Base-by-base conservation (phyloP, 345 rosid genomes). In the Anacardium occidentale region DNA sequence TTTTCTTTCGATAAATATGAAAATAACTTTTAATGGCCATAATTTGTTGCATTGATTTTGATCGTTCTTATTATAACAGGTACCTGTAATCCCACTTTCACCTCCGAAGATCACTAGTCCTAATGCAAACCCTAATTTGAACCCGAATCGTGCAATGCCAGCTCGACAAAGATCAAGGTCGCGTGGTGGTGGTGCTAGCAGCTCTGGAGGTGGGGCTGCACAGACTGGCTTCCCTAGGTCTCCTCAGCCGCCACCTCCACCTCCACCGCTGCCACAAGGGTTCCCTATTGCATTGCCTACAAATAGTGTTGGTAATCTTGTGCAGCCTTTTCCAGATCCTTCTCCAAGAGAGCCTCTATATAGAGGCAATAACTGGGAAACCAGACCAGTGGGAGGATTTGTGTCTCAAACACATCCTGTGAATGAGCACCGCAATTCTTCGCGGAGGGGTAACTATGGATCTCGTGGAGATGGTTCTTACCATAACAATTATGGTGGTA, bases 391-490 rank as follows among this genome's bases (percentile, higher is more conserved):
- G 20, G 85, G 81, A 59, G 83, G 80, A 5, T 86, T 78, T 66
- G 72, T 75, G 17, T 71, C 87, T 54, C 93, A 73, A 0, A 76
- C 82, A 10, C 83, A 79, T 68, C 34, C 66, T 24, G 66, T 61
- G 24, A 83, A 74, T 44, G 89, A 83, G 55, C 80, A 77, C 57
- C 70, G 89, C 34, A 81, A 75, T 77, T 73, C 82, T 26, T 71
- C 85, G 4, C 76, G 89, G 42, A 84, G 89, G 55, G 83, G 86
- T 68, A 85, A 76, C 77, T 75, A 76, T 80, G 86, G 87, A 48
- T 77, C 81, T 12, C 87, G 86, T 59, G 84, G 88, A 48, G 91
- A 84, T 37, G 83, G 85, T 68, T 59, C 75, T 18, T 77, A 81
- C 55, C 83, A 83, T 59, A 75, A 82, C 75, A 80, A 72, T 81